Percentiles rank a stretch among this genome's conserved stretches.
Conservation (phyloP, 2,329 filamentous ascomycete genomes). For the Scedosporium dehoogii region DNA sequence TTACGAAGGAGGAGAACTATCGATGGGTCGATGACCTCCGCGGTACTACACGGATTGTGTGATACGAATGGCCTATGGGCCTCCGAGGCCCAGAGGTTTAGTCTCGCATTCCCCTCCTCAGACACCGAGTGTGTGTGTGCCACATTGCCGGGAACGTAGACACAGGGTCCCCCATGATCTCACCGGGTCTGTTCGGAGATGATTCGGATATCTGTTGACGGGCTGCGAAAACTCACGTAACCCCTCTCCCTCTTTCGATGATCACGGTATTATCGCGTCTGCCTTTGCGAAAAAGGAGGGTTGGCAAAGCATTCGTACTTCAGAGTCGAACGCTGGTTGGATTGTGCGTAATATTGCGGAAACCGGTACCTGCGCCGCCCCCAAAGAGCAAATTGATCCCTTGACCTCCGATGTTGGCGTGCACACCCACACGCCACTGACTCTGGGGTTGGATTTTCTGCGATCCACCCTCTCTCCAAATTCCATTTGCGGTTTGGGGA, state of each 20-base stretch:
- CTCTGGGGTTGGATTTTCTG: too few species aligned
- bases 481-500: too few species aligned
- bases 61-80: too few species aligned
- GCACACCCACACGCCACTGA: too few species aligned
- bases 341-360: not conserved
- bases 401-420: too few species aligned
- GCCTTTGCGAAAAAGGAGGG: too few species aligned
- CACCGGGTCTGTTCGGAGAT: not conserved
- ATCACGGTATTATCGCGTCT: not conserved
- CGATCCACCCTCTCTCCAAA: too few species aligned
- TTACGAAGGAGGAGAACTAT: too few species aligned
- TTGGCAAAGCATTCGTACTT: not conserved
- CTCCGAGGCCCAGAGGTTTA: too few species aligned
- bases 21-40: not conserved
- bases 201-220: not conserved
- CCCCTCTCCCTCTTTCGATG: not conserved
- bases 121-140: not conserved
- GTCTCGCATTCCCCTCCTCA: not conserved
- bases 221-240: too few species aligned
- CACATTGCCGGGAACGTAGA: not conserved
- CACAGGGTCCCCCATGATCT: not conserved
- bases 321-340: not conserved
- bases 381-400: not conserved
- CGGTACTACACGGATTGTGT: too few species aligned
- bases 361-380: not conserved